A percentile compares a stretch with the other conserved stretches of the same genome.
phyloP scores from a whole-genome alignment of 345 rosid genomes.

The Gossypioides kirkii region DNA sequence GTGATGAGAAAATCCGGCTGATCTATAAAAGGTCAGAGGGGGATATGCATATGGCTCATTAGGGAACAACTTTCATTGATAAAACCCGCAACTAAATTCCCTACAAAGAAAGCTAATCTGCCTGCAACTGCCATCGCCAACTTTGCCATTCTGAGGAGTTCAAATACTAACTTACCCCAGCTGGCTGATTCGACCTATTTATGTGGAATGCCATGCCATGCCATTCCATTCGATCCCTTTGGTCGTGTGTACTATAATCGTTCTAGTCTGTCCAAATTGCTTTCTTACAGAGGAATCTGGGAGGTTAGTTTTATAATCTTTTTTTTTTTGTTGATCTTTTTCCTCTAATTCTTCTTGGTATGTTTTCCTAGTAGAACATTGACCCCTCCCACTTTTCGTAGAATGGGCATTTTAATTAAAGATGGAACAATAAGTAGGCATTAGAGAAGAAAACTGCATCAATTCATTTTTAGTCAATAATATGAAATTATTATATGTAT shows the following conservation, averaged over 20 bases:
- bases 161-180: slow-evolving; percentile 26
- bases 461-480: slow-evolving; percentile 2
- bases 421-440: slow-evolving; percentile 23
- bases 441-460: background rate
- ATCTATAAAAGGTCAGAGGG: slow-evolving; percentile 25
- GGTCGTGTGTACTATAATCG: slow-evolving; percentile 55
- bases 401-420: slow-evolving; percentile 24
- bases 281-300: slow-evolving; percentile 24
- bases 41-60: slow-evolving; percentile 8
- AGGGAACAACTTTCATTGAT: slow-evolving; percentile 32
- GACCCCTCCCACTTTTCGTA: slow-evolving; percentile 22
- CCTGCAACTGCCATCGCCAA: slow-evolving; percentile 28
- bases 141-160: slow-evolving; percentile 21
- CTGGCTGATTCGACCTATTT: slow-evolving; percentile 34
- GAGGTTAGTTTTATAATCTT: slow-evolving; percentile 16
- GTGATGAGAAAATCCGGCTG: slow-evolving; percentile 17
- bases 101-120: slow-evolving; percentile 17
- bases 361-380: slow-evolving; percentile 2
- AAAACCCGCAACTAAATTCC: slow-evolving; percentile 19
- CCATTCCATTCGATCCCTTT: background rate
- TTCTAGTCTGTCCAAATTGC: slow-evolving; percentile 26
- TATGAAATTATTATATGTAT: background rate
- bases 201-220: slow-evolving; percentile 30
- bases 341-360: background rate
- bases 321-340: background rate